Evolutionary conservation across 345 rosid genomes (phyloP).

Genomic region (Sisymbrium altissimum): DNA sequence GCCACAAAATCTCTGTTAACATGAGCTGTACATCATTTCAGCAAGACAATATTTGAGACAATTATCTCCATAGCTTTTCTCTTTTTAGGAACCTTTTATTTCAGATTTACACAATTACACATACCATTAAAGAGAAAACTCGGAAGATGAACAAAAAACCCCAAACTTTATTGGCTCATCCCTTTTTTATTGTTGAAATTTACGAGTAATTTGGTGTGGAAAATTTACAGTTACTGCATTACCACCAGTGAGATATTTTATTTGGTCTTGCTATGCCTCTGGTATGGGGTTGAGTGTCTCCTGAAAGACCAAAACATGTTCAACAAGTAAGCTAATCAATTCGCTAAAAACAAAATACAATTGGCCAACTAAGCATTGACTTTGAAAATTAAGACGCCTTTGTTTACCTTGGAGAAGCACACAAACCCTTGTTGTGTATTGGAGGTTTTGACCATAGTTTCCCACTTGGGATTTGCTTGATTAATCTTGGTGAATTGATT

Average conservation of each 20-base stretch:
- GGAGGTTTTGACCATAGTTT: slow-evolving; percentile 66
- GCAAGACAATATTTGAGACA: slow-evolving; percentile 9
- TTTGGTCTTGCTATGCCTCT: slow-evolving; percentile 29
- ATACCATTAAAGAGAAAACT: slow-evolving; percentile 7
- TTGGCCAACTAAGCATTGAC: not conserved
- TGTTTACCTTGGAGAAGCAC: slow-evolving; percentile 60
- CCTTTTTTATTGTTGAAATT: slow-evolving; percentile 21
- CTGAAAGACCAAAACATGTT: slow-evolving; percentile 27
- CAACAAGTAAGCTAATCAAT: not conserved
- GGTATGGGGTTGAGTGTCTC: slow-evolving; percentile 38
- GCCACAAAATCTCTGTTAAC: slow-evolving; percentile 27
- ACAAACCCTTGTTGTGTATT: slow-evolving; percentile 49
- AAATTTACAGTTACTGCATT: slow-evolving; percentile 20
- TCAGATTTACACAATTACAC: slow-evolving; percentile 25
- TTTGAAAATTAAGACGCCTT: not conserved
- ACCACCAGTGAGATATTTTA: not conserved
- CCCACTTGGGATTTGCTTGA: slow-evolving; percentile 61
- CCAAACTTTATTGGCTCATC: not conserved
- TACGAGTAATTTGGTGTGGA: slow-evolving; percentile 16
- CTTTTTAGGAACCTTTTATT: slow-evolving; percentile 16
- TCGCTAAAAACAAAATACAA: not conserved
- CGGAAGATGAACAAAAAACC: not conserved
- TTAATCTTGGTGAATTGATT: slow-evolving; percentile 20
- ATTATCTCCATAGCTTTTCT: slow-evolving; percentile 19
- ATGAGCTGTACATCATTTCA: slow-evolving; percentile 31